Conservation (phyloP, 768 basidiomycete species). For the Pleurotus platypus region DNA sequence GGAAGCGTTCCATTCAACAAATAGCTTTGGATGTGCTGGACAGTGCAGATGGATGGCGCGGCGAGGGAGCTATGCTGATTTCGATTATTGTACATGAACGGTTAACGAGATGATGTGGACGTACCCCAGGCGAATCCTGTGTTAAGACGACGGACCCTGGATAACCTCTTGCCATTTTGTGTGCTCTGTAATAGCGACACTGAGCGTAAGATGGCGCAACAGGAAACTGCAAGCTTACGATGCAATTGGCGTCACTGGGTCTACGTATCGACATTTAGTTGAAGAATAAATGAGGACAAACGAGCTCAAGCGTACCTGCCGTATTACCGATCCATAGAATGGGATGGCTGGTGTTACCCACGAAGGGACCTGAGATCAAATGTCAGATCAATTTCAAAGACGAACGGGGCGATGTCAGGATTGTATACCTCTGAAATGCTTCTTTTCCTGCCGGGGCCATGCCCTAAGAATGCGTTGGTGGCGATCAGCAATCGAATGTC, state of each 20-base stretch:
- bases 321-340: slow-evolving; percentile 38
- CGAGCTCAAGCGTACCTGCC: slow-evolving; percentile 17
- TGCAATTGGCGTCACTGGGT: slow-evolving; percentile 16
- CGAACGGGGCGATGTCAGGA: too few relatives aligned
- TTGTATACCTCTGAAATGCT: slow-evolving; percentile 16
- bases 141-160: slow-evolving; percentile 35
- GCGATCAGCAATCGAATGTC: neutral
- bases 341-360: slow-evolving; percentile 34
- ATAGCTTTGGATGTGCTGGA: slow-evolving; percentile 30
- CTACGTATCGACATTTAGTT: neutral
- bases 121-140: slow-evolving; percentile 37
- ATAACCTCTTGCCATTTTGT: slow-evolving; percentile 34
- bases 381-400: too few relatives aligned
- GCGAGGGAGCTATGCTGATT: slow-evolving; percentile 17
- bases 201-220: neutral
- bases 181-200: slow-evolving; percentile 26
- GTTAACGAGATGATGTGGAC: slow-evolving; percentile 1
- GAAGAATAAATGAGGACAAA: too few relatives aligned
- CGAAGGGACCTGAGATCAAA: slow-evolving; percentile 25
- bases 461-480: slow-evolving; percentile 12
- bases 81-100: neutral
- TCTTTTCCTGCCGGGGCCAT: slow-evolving; percentile 21
- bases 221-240: neutral
- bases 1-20: slow-evolving; percentile 39
- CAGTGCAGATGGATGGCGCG: slow-evolving; percentile 20